Evolutionary conservation across 1,284 basidiomycete genomes (phyloP).

Genomic region (Golubevia pallescens): DNA sequence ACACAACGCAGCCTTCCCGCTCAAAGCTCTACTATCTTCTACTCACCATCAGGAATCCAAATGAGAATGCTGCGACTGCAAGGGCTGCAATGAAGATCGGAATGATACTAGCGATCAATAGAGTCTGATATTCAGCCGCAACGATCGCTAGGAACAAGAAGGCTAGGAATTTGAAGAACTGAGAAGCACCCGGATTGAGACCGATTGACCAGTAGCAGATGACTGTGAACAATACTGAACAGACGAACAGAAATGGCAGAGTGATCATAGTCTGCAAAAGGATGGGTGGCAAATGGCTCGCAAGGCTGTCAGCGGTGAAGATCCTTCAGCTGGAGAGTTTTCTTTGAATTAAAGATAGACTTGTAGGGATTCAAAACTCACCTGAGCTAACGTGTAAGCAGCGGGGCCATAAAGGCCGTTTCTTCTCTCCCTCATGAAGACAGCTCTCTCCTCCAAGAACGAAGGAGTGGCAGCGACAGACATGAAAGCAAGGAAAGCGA

Average conservation of each 20-base stretch:
- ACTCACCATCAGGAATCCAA: slow-evolving; percentile 72
- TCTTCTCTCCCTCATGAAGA: slow-evolving; percentile 64
- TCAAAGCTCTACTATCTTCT: too few species aligned
- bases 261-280: slow-evolving; percentile 61
- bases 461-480: slow-evolving; percentile 65
- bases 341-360: too few species aligned
- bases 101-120: slow-evolving; percentile 69
- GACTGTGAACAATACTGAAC: slow-evolving; percentile 45
- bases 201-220: slow-evolving; percentile 66
- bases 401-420: slow-evolving; percentile 63
- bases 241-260: slow-evolving; percentile 65
- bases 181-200: slow-evolving; percentile 67
- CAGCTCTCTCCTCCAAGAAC: slow-evolving; percentile 65
- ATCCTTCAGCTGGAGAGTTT: too few species aligned
- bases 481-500: slow-evolving; percentile 72
- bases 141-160: slow-evolving; percentile 71
- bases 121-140: slow-evolving; percentile 70
- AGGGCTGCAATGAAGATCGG: slow-evolving; percentile 73
- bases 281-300: slow-evolving; percentile 30
- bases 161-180: slow-evolving; percentile 71
- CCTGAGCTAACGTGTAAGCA: slow-evolving; percentile 26
- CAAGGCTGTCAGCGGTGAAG: too few species aligned
- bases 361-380: neutral
- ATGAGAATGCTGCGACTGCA: slow-evolving; percentile 70
- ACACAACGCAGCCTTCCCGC: slow-evolving; percentile 60